phyloP scores from a whole-genome alignment of 768 basidiomycete genomes.

The Psilocybe sp. region DNA sequence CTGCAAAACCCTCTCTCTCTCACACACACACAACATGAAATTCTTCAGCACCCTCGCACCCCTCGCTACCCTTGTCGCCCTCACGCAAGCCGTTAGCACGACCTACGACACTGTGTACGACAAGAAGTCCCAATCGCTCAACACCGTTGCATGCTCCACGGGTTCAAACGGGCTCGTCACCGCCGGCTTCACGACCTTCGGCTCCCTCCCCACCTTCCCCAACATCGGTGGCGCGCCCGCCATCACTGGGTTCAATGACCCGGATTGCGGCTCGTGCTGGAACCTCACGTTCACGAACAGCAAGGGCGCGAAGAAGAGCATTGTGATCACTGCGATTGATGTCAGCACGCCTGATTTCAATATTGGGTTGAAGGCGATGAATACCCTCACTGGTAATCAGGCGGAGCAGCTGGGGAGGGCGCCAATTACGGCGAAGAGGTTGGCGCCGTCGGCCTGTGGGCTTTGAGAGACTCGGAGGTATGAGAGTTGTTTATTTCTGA shows the following conservation, averaged over 20 bases:
- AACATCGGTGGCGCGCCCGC: slow-evolving; percentile 54
- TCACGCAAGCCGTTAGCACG: slow-evolving; percentile 21
- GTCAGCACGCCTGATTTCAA: slow-evolving; percentile 42
- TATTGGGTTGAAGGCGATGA: slow-evolving; percentile 50
- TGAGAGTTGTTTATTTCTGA: no score
- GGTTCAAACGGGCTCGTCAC: slow-evolving; percentile 51
- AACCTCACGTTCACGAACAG: slow-evolving; percentile 41
- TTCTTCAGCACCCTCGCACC: slow-evolving; percentile 20
- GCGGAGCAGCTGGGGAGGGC: slow-evolving; percentile 48
- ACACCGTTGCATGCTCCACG: slow-evolving; percentile 42
- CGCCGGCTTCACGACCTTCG: slow-evolving; percentile 45
- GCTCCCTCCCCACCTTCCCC: slow-evolving; percentile 54
- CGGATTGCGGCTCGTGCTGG: slow-evolving; percentile 61
- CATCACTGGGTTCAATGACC: slow-evolving; percentile 48
- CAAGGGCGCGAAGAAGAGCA: slow-evolving; percentile 25
- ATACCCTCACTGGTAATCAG: slow-evolving; percentile 44
- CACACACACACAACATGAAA: slow-evolving; percentile 26
- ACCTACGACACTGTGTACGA: slow-evolving; percentile 54
- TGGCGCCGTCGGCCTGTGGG: slow-evolving; percentile 48
- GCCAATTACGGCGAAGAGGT: slow-evolving; percentile 37
- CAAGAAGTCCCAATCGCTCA: slow-evolving; percentile 33
- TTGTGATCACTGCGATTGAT: slow-evolving; percentile 54
- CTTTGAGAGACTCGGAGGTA: slow-evolving; percentile 17
- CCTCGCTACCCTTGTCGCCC: slow-evolving; percentile 21
- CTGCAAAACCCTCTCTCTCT: no score